phyloP scores from a whole-genome alignment of 768 basidiomycete genomes.

The Xerocomus brunneocitrinus region DNA sequence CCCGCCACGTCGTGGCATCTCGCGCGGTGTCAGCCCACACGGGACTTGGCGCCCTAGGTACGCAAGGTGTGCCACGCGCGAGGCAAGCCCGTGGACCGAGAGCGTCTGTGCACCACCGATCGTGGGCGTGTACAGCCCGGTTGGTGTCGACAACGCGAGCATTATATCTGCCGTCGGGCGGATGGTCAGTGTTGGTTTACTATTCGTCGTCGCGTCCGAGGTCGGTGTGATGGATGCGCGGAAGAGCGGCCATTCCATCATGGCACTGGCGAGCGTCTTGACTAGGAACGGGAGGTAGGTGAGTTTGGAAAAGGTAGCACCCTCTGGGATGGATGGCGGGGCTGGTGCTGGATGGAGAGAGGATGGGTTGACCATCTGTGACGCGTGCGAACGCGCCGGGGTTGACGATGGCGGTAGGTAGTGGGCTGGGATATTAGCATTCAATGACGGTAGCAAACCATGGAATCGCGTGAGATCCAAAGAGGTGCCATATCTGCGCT shows the following conservation, averaged over 20 bases:
- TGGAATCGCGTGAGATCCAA: constrained; percentile 72
- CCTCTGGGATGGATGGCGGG: constrained; percentile 42
- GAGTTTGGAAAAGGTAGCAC: constrained; percentile 56
- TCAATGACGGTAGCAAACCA: constrained; percentile 57
- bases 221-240: constrained; percentile 62
- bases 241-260: constrained; percentile 84
- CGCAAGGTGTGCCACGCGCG: constrained; percentile 55
- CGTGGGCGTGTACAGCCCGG: constrained; percentile 81
- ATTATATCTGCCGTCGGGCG: constrained; percentile 73
- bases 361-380: constrained; percentile 35
- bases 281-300: constrained; percentile 82
- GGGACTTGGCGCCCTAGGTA: constrained; percentile 66
- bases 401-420: constrained; percentile 41
- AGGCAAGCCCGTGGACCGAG: constrained; percentile 59
- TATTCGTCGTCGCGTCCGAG: constrained; percentile 6
- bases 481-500: constrained; percentile 60
- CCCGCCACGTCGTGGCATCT: constrained; percentile 73
- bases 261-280: constrained; percentile 74
- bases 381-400: constrained; percentile 20
- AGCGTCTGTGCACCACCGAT: constrained; percentile 49
- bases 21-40: constrained; percentile 54
- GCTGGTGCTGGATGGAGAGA: constrained; percentile 37
- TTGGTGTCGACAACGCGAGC: constrained; percentile 74
- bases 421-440: constrained; percentile 62
- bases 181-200: constrained; percentile 65